These are phyloP conservation scores for Umbelopsis sp. DNA, from an alignment of 192 early-diverging fungal genomes.

Conservation along the genomic window DNA sequence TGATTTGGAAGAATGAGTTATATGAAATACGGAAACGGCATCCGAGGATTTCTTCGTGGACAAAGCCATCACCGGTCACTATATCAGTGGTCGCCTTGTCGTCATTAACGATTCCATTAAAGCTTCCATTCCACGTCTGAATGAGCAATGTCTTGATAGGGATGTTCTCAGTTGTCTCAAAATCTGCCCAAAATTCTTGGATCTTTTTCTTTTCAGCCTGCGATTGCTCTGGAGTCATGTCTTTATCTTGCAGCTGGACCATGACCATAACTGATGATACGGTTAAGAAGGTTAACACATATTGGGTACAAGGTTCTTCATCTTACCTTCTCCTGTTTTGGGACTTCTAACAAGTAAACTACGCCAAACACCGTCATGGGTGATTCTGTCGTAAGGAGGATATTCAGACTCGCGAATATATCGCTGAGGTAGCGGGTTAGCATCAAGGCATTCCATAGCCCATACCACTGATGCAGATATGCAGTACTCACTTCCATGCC, in stretches of 20 bases:
- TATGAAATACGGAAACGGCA: slow-evolving; percentile 71
- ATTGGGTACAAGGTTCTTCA: neutral
- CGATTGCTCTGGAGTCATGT: slow-evolving; percentile 39
- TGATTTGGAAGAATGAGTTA: slow-evolving; percentile 80
- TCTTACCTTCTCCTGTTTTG: slow-evolving; percentile 57
- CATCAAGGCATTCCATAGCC: neutral
- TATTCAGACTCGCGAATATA: slow-evolving; percentile 40
- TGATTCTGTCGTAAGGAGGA: slow-evolving; percentile 35
- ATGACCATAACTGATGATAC: slow-evolving; percentile 53
- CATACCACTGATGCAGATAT: neutral
- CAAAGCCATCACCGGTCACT: slow-evolving; percentile 52
- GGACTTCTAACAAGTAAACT: slow-evolving; percentile 62
- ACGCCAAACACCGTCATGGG: slow-evolving; percentile 64
- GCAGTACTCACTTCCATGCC: slow-evolving; percentile 38
- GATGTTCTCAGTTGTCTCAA: slow-evolving; percentile 19
- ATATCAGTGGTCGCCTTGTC: slow-evolving; percentile 46
- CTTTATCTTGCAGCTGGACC: slow-evolving; percentile 58
- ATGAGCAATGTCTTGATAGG: slow-evolving; percentile 55
- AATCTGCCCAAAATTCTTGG: slow-evolving; percentile 32
- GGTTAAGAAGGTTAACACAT: neutral
- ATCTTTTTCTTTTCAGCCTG: slow-evolving; percentile 38
- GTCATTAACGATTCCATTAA: slow-evolving; percentile 53
- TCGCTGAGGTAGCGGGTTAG: slow-evolving; percentile 11
- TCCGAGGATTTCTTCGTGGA: slow-evolving; percentile 69
- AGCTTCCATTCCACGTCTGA: slow-evolving; percentile 47